Conservation (phyloP, 352 stramenopile species). For the Phytophthora citricola region DNA sequence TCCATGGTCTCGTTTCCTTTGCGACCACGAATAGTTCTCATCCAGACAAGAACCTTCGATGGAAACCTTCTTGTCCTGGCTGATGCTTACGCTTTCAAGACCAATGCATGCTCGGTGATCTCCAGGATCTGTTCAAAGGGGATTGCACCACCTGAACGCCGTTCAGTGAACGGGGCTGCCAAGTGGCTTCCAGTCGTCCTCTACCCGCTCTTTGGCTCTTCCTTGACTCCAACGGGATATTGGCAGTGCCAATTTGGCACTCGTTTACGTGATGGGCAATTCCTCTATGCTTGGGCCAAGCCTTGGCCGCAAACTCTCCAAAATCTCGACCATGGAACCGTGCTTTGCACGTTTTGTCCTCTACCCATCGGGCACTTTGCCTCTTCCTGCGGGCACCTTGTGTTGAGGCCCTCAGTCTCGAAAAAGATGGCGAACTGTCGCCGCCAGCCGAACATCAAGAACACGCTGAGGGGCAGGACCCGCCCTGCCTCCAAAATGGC, state of each 20-base stretch:
- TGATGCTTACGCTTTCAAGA: neutral
- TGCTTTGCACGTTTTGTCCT: constrained; percentile 9
- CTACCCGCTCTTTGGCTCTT: constrained; percentile 14
- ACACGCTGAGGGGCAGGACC: constrained; percentile 7
- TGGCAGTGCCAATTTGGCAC: constrained; percentile 3
- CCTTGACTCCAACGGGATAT: constrained; percentile 5
- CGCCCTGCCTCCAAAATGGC: constrained; percentile 16
- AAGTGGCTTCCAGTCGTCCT: constrained; percentile 3
- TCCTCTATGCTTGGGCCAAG: neutral
- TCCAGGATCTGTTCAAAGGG: constrained; percentile 6
- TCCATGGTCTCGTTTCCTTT: neutral
- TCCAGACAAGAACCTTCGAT: too few relatives aligned
- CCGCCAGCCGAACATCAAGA: constrained; percentile 25
- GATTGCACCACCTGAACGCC: constrained; percentile 16
- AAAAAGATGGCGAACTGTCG: constrained; percentile 35
- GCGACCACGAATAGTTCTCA: too few relatives aligned
- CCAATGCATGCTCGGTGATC: too few relatives aligned
- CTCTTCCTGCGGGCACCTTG: neutral
- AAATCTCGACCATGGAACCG: too few relatives aligned
- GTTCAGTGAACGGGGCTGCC: neutral
- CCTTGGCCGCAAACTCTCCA: neutral
- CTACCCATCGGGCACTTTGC: constrained; percentile 5
- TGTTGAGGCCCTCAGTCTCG: constrained; percentile 17
- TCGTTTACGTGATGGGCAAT: constrained; percentile 4
- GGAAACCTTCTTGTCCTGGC: neutral